phyloP scores from a whole-genome alignment of 2,329 filamentous ascomycete genomes.

The Fusarium sterilihyphosum region DNA sequence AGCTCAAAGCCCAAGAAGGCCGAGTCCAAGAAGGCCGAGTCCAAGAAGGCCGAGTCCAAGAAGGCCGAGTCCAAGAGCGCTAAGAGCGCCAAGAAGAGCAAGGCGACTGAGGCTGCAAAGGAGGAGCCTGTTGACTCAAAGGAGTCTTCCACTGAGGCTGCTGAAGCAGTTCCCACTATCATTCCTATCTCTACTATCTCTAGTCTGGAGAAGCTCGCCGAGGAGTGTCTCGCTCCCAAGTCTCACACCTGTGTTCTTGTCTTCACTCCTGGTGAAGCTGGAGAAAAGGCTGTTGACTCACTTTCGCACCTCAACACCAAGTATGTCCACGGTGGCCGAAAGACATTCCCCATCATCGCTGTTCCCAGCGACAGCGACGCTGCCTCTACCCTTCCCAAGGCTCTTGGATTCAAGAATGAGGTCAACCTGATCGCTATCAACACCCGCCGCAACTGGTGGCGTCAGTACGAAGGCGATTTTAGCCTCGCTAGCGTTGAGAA shows the following conservation, averaged over 20 bases:
- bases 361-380: constrained; percentile 64
- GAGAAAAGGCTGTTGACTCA: constrained; percentile 67
- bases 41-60: constrained; percentile 50
- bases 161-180: constrained; percentile 51
- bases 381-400: constrained; percentile 54
- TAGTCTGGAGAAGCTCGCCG: constrained; percentile 70
- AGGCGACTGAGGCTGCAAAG: constrained; percentile 43
- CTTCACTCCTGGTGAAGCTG: constrained; percentile 67
- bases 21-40: constrained; percentile 46
- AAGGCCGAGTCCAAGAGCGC: constrained; percentile 47
- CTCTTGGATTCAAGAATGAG: constrained; percentile 68
- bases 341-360: constrained; percentile 85
- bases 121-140: constrained; percentile 43
- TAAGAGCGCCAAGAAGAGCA: constrained; percentile 46
- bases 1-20: constrained; percentile 54
- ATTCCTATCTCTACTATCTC: constrained; percentile 74
- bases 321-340: constrained; percentile 71
- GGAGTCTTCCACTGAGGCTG: constrained; percentile 31
- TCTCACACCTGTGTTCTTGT: constrained; percentile 86
- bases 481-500: constrained; percentile 73
- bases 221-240: constrained; percentile 78
- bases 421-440: constrained; percentile 85
- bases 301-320: constrained; percentile 82
- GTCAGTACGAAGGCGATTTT: constrained; percentile 72
- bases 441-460: constrained; percentile 87